Evolutionary conservation across 768 basidiomycete species (phyloP).

Genomic region (Panellus pusillus): DNA sequence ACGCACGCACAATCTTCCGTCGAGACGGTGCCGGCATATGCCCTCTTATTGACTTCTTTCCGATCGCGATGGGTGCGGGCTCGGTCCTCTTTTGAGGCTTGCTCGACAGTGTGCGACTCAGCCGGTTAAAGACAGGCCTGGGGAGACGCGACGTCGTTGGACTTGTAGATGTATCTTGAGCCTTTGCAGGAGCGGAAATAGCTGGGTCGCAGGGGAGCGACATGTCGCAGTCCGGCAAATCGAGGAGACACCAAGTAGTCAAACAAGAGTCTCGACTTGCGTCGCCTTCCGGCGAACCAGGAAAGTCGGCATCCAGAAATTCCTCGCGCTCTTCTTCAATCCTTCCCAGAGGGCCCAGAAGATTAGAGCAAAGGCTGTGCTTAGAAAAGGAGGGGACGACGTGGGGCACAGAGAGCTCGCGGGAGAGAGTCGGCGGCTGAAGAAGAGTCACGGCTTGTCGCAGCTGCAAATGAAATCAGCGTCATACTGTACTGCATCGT

Average conservation of each 20-base stretch:
- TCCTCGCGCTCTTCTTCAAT: slow-evolving; percentile 22
- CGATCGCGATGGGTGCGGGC: slow-evolving; percentile 5
- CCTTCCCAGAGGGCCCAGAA: slow-evolving; percentile 19
- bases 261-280: slow-evolving; percentile 10
- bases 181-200: not conserved
- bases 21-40: slow-evolving; percentile 2
- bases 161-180: not conserved
- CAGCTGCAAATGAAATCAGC: not conserved
- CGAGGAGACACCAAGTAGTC: slow-evolving; percentile 11
- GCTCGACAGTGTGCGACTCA: slow-evolving; percentile 23
- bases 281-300: not conserved
- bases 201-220: slow-evolving; percentile 7
- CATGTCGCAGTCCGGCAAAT: slow-evolving; percentile 11
- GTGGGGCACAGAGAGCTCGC: slow-evolving; percentile 13
- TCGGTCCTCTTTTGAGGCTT: slow-evolving; percentile 3
- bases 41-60: slow-evolving; percentile 8
- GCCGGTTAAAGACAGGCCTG: slow-evolving; percentile 24
- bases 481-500: not conserved
- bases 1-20: slow-evolving; percentile 11
- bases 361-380: slow-evolving; percentile 19
- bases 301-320: not conserved
- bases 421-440: slow-evolving; percentile 1
- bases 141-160: slow-evolving; percentile 25
- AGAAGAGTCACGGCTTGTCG: not conserved
- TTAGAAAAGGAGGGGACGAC: slow-evolving; percentile 23